Percentiles rank a stretch among this genome's conserved stretches.
These are phyloP conservation scores for Dictyophora rubrovolvata DNA, from an alignment of 768 basidiomycete species.

Conservation along the genomic window DNA sequence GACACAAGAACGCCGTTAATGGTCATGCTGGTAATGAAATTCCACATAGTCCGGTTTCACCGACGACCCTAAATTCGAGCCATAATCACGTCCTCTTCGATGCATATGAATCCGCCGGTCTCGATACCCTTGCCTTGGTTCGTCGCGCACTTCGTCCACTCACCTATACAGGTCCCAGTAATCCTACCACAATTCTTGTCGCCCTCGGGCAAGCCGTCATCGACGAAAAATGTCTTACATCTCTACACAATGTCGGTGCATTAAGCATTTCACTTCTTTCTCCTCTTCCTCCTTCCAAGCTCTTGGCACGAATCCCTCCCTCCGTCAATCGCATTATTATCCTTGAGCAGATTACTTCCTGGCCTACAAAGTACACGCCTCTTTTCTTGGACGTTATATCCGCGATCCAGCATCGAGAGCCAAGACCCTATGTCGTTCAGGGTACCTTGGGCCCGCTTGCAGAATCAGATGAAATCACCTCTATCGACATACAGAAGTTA, in stretches of 20 bases:
- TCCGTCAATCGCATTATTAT: slow-evolving; percentile 63
- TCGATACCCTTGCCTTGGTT: slow-evolving; percentile 52
- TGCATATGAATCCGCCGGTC: slow-evolving; percentile 57
- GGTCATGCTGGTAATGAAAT: slow-evolving; percentile 14
- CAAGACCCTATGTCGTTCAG: slow-evolving; percentile 46
- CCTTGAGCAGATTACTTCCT: slow-evolving; percentile 68
- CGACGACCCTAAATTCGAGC: slow-evolving; percentile 10
- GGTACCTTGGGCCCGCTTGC: slow-evolving; percentile 44
- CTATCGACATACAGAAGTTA: slow-evolving; percentile 41
- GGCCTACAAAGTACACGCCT: slow-evolving; percentile 80
- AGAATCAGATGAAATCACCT: slow-evolving; percentile 27
- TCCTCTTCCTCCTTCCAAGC: slow-evolving; percentile 44
- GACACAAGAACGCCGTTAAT: not conserved
- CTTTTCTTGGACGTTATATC: slow-evolving; percentile 74
- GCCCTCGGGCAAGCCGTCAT: slow-evolving; percentile 47
- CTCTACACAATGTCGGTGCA: slow-evolving; percentile 49
- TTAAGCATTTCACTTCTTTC: slow-evolving; percentile 57
- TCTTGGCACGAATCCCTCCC: slow-evolving; percentile 50
- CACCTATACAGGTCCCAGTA: slow-evolving; percentile 36
- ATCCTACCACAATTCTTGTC: slow-evolving; percentile 62
- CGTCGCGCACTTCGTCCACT: slow-evolving; percentile 54
- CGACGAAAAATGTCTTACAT: slow-evolving; percentile 19
- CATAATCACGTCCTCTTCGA: slow-evolving; percentile 25
- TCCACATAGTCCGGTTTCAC: slow-evolving; percentile 1
- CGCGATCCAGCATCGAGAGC: slow-evolving; percentile 52